Evolutionary conservation across 2,329 filamentous ascomycete species (phyloP).

Genomic region (Aspergillus hiratsukae): DNA sequence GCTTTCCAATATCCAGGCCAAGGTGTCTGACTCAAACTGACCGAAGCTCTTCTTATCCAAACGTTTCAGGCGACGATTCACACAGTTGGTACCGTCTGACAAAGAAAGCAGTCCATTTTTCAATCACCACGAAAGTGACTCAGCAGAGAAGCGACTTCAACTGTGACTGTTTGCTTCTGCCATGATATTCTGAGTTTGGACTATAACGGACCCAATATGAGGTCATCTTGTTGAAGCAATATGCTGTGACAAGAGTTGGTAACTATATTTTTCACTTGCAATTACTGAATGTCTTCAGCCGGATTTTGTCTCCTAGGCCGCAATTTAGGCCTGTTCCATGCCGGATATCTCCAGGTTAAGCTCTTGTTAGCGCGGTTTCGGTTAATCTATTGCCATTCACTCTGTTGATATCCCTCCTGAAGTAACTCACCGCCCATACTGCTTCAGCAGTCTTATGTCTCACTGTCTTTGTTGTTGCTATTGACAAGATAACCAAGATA

Average conservation of each 20-base stretch:
- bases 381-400: slow-evolving; percentile 1
- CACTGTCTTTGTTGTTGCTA: background rate
- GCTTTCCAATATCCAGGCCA: background rate
- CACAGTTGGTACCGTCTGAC: background rate
- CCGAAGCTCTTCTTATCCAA: background rate
- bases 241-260: background rate
- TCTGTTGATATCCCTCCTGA: slow-evolving; percentile 4
- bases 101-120: background rate
- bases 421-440: slow-evolving; percentile 13
- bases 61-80: background rate
- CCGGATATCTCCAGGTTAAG: background rate
- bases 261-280: background rate
- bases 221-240: background rate
- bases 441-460: slow-evolving; percentile 4
- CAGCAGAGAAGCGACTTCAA: background rate
- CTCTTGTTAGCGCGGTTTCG: background rate
- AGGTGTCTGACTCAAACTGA: background rate
- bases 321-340: background rate
- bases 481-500: background rate
- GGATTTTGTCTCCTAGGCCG: background rate
- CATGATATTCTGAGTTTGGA: background rate
- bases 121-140: background rate
- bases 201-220: background rate
- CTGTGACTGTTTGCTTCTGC: background rate
- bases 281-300: background rate